These are phyloP conservation scores for Artemisia argyi DNA, from an alignment of 129 eudicot species.

Conservation along the genomic window DNA sequence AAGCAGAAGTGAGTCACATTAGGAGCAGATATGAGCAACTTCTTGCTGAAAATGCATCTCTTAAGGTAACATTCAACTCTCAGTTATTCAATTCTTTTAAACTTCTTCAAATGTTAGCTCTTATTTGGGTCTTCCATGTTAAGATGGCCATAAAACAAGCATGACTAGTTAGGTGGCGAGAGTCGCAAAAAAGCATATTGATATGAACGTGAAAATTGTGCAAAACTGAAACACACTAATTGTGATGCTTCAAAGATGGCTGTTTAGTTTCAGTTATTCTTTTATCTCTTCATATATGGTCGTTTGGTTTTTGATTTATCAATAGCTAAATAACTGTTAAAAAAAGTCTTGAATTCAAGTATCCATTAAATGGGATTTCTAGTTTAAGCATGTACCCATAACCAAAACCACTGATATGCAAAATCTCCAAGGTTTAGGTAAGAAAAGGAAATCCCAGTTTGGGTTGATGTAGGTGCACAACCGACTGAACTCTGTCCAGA, in stretches of 20 bases:
- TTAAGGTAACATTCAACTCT: constrained; percentile 49
- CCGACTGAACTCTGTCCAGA: neutral
- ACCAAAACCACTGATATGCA: constrained; percentile 1
- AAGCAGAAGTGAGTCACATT: constrained; percentile 67
- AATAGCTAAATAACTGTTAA: no score
- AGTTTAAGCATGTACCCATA: neutral
- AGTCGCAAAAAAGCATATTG: no score
- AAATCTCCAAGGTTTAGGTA: neutral
- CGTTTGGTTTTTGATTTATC: no score
- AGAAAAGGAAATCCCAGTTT: neutral
- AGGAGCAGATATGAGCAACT: constrained; percentile 73
- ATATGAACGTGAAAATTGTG: no score
- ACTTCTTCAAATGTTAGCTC: neutral
- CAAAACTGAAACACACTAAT: no score
- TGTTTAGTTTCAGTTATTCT: no score
- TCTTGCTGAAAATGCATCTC: constrained; percentile 68
- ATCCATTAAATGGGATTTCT: no score
- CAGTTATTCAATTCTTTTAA: neutral
- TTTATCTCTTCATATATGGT: no score
- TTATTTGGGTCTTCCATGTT: neutral
- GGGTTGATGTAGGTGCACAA: neutral
- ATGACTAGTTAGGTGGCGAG: no score
- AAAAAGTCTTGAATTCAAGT: no score
- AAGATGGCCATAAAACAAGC: neutral
- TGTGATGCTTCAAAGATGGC: no score